Conservation (phyloP, 1,284 basidiomycete genomes). For the Coriolopsis trogii region DNA sequence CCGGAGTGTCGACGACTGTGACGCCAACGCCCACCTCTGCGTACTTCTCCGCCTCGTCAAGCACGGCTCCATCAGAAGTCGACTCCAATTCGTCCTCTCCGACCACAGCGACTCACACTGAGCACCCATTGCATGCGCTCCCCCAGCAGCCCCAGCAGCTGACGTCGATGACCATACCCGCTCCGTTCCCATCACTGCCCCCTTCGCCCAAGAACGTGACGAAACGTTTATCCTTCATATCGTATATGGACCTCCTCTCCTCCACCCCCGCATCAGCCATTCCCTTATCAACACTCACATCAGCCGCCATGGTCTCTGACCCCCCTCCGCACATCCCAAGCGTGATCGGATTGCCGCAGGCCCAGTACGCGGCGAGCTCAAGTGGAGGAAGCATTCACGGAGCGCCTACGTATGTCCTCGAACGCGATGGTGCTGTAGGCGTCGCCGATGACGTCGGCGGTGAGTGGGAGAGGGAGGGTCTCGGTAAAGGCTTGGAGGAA, state of each 20-base stretch:
- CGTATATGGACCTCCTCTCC: constrained; percentile 80
- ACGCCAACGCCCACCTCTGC: constrained; percentile 50
- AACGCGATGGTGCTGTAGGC: constrained; percentile 27
- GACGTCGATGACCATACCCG: constrained; percentile 41
- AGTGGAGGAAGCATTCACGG: constrained; percentile 33
- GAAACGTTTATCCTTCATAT: constrained; percentile 83
- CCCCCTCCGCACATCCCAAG: constrained; percentile 70
- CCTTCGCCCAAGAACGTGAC: constrained; percentile 57
- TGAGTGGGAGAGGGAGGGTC: constrained; percentile 83
- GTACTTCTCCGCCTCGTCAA: constrained; percentile 45
- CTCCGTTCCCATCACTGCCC: constrained; percentile 44
- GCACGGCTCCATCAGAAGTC: constrained; percentile 12
- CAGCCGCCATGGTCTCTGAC: constrained; percentile 48
- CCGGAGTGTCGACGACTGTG: constrained; percentile 28
- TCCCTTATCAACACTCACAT: constrained; percentile 73
- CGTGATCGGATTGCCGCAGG: constrained; percentile 49
- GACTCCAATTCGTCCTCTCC: constrained; percentile 41
- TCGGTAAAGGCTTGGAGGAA: constrained; percentile 81
- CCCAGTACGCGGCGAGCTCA: constrained; percentile 29
- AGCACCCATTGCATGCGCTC: constrained; percentile 36
- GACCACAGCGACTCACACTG: constrained; percentile 43
- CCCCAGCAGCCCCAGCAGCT: constrained; percentile 30
- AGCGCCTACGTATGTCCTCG: constrained; percentile 22
- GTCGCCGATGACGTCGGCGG: constrained; percentile 62
- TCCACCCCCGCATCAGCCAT: constrained; percentile 74